phyloP scores from a whole-genome alignment of 805 yeast genomes.

The Ogataea paraovalis region DNA sequence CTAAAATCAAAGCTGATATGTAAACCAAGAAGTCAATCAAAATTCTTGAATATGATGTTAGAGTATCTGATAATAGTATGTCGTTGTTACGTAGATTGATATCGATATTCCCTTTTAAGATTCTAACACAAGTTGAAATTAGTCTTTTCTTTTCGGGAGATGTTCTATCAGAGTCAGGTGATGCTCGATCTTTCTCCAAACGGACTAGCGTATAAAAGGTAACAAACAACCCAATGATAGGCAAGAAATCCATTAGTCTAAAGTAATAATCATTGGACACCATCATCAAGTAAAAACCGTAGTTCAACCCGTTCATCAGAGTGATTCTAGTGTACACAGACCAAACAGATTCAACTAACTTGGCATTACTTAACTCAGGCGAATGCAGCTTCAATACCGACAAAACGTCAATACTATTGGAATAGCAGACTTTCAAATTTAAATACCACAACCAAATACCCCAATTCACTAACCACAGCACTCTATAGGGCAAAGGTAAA shows the following conservation, averaged over 20 bases:
- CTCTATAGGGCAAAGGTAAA: constrained; percentile 49
- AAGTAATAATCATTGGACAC: constrained; percentile 23
- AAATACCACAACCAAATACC: constrained; percentile 54
- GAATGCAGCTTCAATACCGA: constrained; percentile 35
- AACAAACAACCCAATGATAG: constrained; percentile 35
- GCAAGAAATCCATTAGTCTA: constrained; percentile 31
- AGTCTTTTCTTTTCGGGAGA: constrained; percentile 41
- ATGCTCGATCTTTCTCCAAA: constrained; percentile 14
- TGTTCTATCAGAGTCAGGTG: constrained; percentile 11
- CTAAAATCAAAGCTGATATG: constrained; percentile 41
- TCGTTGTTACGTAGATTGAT: constrained; percentile 65
- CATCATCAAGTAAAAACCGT: constrained; percentile 26
- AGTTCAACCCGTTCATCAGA: constrained; percentile 24
- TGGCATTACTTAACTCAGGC: constrained; percentile 18
- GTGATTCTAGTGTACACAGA: constrained; percentile 20
- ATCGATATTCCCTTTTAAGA: constrained; percentile 58
- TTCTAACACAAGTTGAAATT: constrained; percentile 46
- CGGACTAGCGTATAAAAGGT: constrained; percentile 35
- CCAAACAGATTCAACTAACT: constrained; percentile 14
- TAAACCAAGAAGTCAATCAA: constrained; percentile 66
- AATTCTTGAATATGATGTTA: constrained; percentile 77
- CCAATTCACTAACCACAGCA: constrained; percentile 43
- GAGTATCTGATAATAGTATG: constrained; percentile 75
- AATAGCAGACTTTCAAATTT: constrained; percentile 37
- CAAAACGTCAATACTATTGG: constrained; percentile 41